Evolutionary conservation across 2,329 filamentous ascomycete species (phyloP).

Genomic region (Raffaelea ambrosiae): DNA sequence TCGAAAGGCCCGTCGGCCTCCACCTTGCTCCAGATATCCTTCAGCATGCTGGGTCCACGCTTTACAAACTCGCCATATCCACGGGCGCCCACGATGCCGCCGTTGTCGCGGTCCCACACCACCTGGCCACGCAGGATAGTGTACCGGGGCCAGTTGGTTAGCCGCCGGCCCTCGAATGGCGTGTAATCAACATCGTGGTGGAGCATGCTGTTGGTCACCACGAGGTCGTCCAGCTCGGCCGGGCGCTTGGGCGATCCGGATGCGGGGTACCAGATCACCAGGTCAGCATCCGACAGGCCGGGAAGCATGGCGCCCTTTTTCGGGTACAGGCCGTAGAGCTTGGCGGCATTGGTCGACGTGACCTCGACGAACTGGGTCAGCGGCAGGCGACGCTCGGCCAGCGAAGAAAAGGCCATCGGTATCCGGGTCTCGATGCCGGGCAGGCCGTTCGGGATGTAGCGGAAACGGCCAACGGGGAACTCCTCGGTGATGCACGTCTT

Average conservation of each 20-base stretch:
- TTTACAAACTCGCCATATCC: conserved; percentile 41
- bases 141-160: conserved; percentile 54
- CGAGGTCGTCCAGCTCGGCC: conserved; percentile 18
- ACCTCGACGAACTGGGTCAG: conserved; percentile 45
- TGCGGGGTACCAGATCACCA: conserved; percentile 48
- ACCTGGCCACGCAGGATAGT: conserved; percentile 50
- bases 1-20: conserved; percentile 12
- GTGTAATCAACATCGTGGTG: conserved; percentile 57
- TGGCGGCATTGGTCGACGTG: conserved; percentile 45
- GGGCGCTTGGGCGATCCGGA: conserved; percentile 11
- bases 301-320: conserved; percentile 40
- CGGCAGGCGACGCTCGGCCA: conserved; percentile 17
- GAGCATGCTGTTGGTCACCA: conserved; percentile 41
- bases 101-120: conserved; percentile 48
- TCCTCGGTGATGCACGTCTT: conserved; percentile 15
- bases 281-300: conserved; percentile 44
- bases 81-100: conserved; percentile 37
- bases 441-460: conserved; percentile 49
- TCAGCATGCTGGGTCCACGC: conserved; percentile 20
- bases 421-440: conserved; percentile 50
- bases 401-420: conserved; percentile 31
- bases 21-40: conserved; percentile 15
- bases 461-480: conserved; percentile 32
- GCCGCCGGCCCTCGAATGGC: conserved; percentile 47
- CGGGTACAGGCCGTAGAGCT: conserved; percentile 47